A percentile compares a stretch with the other conserved stretches of the same genome.
phyloP scores from a whole-genome alignment of 352 stramenopile genomes.

The Pythium angustatum region DNA sequence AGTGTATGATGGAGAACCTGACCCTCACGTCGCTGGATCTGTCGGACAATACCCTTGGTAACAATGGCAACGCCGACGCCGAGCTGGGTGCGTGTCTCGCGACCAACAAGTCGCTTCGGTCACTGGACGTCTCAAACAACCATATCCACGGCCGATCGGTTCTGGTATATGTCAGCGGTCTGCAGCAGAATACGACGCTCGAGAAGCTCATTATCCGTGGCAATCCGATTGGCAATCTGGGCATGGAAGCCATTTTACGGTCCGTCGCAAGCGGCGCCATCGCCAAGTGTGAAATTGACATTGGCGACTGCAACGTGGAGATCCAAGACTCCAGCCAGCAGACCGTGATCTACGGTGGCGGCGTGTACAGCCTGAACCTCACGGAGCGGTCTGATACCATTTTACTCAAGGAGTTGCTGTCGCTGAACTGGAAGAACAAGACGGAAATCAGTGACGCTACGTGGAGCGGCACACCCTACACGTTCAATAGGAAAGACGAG shows the following conservation, averaged over 20 bases:
- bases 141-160: constrained; percentile 62
- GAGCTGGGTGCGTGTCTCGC: constrained; percentile 63
- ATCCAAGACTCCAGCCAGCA: constrained; percentile 53
- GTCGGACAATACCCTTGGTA: constrained; percentile 74
- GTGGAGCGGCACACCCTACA: constrained; percentile 47
- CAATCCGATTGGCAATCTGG: constrained; percentile 67
- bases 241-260: constrained; percentile 60
- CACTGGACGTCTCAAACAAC: constrained; percentile 69
- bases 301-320: constrained; percentile 68
- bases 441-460: constrained; percentile 50
- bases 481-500: constrained; percentile 63
- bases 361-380: constrained; percentile 56
- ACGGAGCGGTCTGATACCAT: constrained; percentile 50
- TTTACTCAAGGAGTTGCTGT: constrained; percentile 57
- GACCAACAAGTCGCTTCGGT: constrained; percentile 61
- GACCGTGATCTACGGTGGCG: constrained; percentile 45
- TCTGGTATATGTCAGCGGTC: constrained; percentile 59
- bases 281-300: constrained; percentile 57
- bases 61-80: constrained; percentile 62
- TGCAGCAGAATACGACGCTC: constrained; percentile 59
- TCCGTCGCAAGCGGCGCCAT: constrained; percentile 48
- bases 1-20: constrained; percentile 74
- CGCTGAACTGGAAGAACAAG: constrained; percentile 59
- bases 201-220: constrained; percentile 57
- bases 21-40: constrained; percentile 63